Conservation (phyloP, 352 stramenopile genomes). For the Globisporangium cystogenes region DNA sequence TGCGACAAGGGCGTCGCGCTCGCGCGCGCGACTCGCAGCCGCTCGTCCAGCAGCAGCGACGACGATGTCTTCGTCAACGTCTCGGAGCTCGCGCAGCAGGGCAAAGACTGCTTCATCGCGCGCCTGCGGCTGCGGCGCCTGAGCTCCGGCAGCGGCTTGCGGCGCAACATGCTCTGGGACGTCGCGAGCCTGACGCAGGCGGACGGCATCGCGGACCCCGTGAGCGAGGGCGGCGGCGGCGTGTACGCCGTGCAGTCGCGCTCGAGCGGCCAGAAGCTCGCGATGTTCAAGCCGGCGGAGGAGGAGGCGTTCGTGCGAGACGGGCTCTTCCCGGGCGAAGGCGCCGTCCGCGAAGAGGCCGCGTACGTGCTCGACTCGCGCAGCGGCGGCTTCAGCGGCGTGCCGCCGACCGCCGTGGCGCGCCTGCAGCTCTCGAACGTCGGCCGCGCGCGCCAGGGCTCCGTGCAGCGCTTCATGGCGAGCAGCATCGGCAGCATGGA, state of each 20-base stretch:
- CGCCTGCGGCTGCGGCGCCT: constrained; percentile 49
- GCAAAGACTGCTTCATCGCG: constrained; percentile 71
- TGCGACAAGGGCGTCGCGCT: constrained; percentile 14
- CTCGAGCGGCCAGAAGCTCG: constrained; percentile 65
- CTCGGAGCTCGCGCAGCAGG: constrained; percentile 55
- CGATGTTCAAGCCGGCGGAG: constrained; percentile 76
- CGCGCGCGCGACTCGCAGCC: constrained; percentile 5
- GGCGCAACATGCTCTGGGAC: constrained; percentile 76
- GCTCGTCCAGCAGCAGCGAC: constrained; percentile 7
- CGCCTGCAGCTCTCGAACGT: constrained; percentile 46
- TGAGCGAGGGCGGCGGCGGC: constrained; percentile 59
- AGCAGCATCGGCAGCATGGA: constrained; percentile 77
- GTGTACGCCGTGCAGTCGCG: constrained; percentile 71
- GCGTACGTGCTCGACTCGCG: constrained; percentile 71
- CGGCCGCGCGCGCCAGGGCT: constrained; percentile 48
- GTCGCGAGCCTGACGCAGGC: constrained; percentile 46
- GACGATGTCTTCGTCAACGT: constrained; percentile 75
- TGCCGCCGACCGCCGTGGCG: constrained; percentile 68
- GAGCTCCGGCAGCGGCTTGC: constrained; percentile 50
- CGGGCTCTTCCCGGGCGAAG: constrained; percentile 58
- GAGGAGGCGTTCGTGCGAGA: constrained; percentile 78
- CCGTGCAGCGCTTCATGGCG: constrained; percentile 77
- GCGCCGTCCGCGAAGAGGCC: constrained; percentile 68
- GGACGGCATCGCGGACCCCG: constrained; percentile 46
- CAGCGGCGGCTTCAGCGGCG: constrained; percentile 65